These are phyloP conservation scores for Phanerodontia chrysosporium DNA, from an alignment of 768 basidiomycete genomes.

Conservation along the genomic window DNA sequence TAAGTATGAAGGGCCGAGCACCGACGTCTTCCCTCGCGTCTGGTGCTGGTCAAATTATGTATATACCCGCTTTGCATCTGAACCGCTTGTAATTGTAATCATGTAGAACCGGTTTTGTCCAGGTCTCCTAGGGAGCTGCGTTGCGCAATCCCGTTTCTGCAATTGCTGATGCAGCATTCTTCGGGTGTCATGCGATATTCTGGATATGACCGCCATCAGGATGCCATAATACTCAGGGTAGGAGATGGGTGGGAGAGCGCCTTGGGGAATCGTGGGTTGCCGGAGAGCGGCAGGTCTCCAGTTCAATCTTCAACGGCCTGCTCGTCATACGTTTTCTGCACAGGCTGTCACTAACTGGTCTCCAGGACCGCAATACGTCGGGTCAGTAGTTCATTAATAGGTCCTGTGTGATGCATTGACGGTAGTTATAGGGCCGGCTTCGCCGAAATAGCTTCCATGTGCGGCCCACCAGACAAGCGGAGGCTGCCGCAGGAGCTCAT, in stretches of 20 bases:
- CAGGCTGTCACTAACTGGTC: background rate
- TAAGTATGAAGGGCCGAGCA: background rate
- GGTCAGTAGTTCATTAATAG: background rate
- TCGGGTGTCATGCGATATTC: too few relatives aligned
- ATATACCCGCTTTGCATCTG: background rate
- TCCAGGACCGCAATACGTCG: background rate
- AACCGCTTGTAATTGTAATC: background rate
- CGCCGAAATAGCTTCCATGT: background rate
- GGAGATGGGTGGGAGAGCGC: background rate
- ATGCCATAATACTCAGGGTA: too few relatives aligned
- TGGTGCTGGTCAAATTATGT: slow-evolving; percentile 1
- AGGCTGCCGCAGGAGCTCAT: slow-evolving; percentile 4
- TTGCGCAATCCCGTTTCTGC: too few relatives aligned
- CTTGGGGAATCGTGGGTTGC: background rate
- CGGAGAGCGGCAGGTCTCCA: background rate
- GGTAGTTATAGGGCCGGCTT: background rate
- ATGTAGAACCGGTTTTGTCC: background rate
- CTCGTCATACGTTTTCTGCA: background rate
- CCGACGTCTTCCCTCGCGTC: background rate
- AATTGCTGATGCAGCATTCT: too few relatives aligned
- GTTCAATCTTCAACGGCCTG: background rate
- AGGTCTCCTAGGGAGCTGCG: too few relatives aligned
- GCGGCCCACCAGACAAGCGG: background rate
- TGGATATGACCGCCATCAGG: too few relatives aligned
- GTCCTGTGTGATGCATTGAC: background rate